Evolutionary conservation across 2,329 filamentous ascomycete species (phyloP), one percentile per base, ranked within the genome.

Genomic region (Penicillium sp.): DNA sequence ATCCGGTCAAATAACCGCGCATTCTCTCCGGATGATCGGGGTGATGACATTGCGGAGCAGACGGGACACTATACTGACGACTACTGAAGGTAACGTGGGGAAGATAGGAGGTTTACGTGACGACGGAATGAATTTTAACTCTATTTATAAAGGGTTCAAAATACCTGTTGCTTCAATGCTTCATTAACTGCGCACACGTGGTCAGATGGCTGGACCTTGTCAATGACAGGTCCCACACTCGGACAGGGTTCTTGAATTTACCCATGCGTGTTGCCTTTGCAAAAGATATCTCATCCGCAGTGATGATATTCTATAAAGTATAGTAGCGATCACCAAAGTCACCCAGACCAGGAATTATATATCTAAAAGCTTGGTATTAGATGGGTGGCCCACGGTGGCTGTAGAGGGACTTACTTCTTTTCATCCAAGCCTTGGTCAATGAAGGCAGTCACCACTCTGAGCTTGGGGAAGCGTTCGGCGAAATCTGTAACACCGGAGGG

Each of bases 301-400:
- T 29, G 7, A 38, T 41, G n/a, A 35, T 23, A 26, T 35, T 78
- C 15, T 82, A 97, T 78, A 97, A 87, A 60, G 94, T 97, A 78
- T 97, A 98, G 79, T 95, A 98, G 67, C 94, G 86, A 76, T 98
- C 94, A 63, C 94, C 94, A 78, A 98, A 98, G 76, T 98, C 94
- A 68, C 94, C 94, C 19, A 98, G 84, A 30, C 94, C 94, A 30
- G 94, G 94, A 58, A 96, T 88, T 73, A 98, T 98, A 77, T 97
- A 98, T 78, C 94, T 98, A 76, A 56, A 45, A 23, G 67, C 50
- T 51, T 38, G 21, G 41, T 13, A 69, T 63, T 56, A 64, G 55
- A 50, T 15, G 30, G 55, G 50, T n/a, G 9, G 46, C n/a, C 29
- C 38, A 38, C n/a, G 3, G 15, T 21, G 29, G 21, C 21, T 49